phyloP scores from a whole-genome alignment of 2,329 filamentous ascomycete species.

The Teratosphaeria gauchensis region DNA sequence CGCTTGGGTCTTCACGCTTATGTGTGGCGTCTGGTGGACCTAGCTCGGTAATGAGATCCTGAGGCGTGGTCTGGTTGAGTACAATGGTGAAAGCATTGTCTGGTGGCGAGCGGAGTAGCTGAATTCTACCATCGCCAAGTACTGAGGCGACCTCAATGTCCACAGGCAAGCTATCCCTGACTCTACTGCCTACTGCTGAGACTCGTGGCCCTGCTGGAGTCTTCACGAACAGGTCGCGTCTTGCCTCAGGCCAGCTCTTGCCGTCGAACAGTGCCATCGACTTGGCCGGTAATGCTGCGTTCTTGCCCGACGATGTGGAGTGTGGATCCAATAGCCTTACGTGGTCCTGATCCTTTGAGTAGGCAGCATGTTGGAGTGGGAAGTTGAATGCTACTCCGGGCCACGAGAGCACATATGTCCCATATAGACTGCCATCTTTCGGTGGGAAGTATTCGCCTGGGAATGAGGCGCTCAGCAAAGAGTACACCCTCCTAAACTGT shows the following conservation, averaged over 20 bases:
- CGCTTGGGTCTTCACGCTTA: conserved; percentile 33
- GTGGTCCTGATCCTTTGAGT: conserved; percentile 68
- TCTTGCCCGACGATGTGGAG: conserved; percentile 60
- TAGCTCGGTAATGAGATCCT: conserved; percentile 82
- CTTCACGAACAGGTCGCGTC: conserved; percentile 66
- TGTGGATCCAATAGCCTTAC: conserved; percentile 76
- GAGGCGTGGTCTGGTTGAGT: conserved; percentile 79
- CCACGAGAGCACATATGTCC: conserved; percentile 86
- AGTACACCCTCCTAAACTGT: conserved; percentile 52
- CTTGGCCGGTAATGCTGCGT: conserved; percentile 60
- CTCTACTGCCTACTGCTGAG: conserved; percentile 57
- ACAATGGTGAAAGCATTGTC: conserved; percentile 56
- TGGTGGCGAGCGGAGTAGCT: conserved; percentile 55
- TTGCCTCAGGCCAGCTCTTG: conserved; percentile 78
- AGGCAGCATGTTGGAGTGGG: conserved; percentile 61
- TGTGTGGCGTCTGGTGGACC: conserved; percentile 93
- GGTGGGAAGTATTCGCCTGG: conserved; percentile 82
- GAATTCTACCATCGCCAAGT: conserved; percentile 66
- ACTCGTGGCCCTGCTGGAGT: conserved; percentile 64
- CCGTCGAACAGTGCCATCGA: conserved; percentile 90
- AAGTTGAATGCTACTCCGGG: conserved; percentile 92
- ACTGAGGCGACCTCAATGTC: conserved; percentile 76
- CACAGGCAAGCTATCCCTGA: conserved; percentile 72
- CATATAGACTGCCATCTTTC: conserved; percentile 43
- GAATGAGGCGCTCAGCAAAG: conserved; percentile 89